Evolutionary conservation across 1,284 basidiomycete species (phyloP).

Genomic region (Omphalotus olearius): DNA sequence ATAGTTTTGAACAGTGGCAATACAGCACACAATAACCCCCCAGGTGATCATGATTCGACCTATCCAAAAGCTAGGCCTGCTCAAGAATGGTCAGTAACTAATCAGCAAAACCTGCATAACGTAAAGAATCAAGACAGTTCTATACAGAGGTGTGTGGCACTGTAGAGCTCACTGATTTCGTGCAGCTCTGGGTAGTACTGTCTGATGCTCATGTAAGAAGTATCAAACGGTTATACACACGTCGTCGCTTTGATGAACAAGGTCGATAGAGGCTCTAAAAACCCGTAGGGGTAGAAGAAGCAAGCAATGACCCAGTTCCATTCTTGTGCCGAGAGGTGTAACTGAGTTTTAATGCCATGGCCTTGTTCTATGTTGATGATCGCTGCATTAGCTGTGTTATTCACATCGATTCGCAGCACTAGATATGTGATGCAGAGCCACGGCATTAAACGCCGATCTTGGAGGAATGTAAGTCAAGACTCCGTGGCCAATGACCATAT

Average conservation of each 20-base stretch:
- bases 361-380: constrained; percentile 20
- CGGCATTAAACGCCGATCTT: constrained; percentile 4
- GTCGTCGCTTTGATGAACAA: constrained; percentile 18
- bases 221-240: constrained; percentile 11
- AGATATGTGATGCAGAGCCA: constrained; percentile 15
- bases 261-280: constrained; percentile 19
- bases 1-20: constrained; percentile 17
- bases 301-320: constrained; percentile 21
- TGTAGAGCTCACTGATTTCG: no score
- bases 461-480: background rate
- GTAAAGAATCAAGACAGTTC: no score
- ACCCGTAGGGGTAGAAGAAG: constrained; percentile 20
- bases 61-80: constrained; percentile 9
- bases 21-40: constrained; percentile 17
- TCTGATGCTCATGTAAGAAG: constrained; percentile 1
- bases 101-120: no score
- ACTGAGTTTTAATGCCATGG: constrained; percentile 17
- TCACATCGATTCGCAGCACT: constrained; percentile 20
- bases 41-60: constrained; percentile 16
- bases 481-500: background rate
- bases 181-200: no score
- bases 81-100: background rate
- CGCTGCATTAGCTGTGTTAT: constrained; percentile 19
- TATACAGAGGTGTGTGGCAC: no score
- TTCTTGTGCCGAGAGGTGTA: constrained; percentile 16